Conservation (phyloP, 2,329 filamentous ascomycete genomes). For the Ascochyta koolunga region DNA sequence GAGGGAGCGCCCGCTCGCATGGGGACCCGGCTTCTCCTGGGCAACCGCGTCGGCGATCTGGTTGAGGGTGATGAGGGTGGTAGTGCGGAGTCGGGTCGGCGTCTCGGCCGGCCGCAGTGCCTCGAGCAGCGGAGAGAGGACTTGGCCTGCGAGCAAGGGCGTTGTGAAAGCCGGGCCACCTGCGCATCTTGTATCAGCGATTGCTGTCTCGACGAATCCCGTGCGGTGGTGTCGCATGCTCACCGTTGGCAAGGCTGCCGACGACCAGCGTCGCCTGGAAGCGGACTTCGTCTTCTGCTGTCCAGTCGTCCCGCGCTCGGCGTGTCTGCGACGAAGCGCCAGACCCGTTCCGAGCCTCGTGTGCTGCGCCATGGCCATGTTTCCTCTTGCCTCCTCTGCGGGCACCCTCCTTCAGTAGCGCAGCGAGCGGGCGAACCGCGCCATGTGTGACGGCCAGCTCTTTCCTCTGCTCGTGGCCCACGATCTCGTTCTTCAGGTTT, state of each 20-base stretch:
- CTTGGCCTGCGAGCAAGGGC: conserved; percentile 71
- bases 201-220: not conserved
- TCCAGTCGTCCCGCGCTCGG: conserved; percentile 46
- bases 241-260: conserved; percentile 84
- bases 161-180: conserved; percentile 80
- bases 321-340: not conserved
- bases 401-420: conserved; percentile 54
- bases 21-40: conserved; percentile 59
- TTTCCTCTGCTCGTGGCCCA: conserved; percentile 88
- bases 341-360: conserved; percentile 2
- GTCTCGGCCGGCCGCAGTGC: conserved; percentile 70
- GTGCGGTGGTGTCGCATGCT: conserved; percentile 25
- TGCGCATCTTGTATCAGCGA: conserved; percentile 48
- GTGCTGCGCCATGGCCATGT: conserved; percentile 45
- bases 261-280: conserved; percentile 85
- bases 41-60: conserved; percentile 71
- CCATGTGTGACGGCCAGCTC: conserved; percentile 76
- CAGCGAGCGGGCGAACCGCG: conserved; percentile 66
- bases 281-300: conserved; percentile 70
- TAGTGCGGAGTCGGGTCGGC: conserved; percentile 70
- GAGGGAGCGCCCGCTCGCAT: conserved; percentile 55
- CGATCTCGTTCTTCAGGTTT: conserved; percentile 83
- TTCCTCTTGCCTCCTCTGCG: conserved; percentile 56
- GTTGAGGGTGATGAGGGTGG: conserved; percentile 75
- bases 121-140: conserved; percentile 72